These are phyloP conservation scores for Boletus subcaerulescens DNA, from an alignment of 768 basidiomycete genomes.

Conservation along the genomic window DNA sequence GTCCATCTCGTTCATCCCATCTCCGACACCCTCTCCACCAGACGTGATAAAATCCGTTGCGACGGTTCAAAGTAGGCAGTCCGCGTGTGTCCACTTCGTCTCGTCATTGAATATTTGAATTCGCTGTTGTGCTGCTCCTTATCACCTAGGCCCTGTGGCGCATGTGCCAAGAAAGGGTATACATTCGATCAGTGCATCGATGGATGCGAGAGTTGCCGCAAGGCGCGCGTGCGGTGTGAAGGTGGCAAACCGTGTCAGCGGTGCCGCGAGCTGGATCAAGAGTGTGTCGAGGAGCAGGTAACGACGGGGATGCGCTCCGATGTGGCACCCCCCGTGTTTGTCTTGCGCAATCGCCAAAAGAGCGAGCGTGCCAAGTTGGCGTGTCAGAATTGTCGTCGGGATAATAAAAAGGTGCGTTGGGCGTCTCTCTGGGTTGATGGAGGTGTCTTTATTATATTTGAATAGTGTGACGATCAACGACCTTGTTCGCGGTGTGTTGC, in stretches of 20 bases:
- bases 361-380: constrained; percentile 57
- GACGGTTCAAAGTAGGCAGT: constrained; percentile 47
- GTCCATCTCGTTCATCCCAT: neutral
- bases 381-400: constrained; percentile 57
- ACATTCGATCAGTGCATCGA: constrained; percentile 52
- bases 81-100: neutral
- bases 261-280: constrained; percentile 34
- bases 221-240: constrained; percentile 44
- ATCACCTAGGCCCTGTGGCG: constrained; percentile 50
- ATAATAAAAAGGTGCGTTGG: constrained; percentile 58
- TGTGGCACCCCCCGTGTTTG: constrained; percentile 17
- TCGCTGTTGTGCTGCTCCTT: neutral
- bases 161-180: constrained; percentile 56
- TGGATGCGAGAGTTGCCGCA: constrained; percentile 59
- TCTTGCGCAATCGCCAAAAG: constrained; percentile 30
- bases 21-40: constrained; percentile 19
- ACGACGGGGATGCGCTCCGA: constrained; percentile 25
- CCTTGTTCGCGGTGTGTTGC: constrained; percentile 60
- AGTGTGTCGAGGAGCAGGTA: constrained; percentile 46
- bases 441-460: neutral
- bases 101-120: neutral
- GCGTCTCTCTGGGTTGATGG: neutral
- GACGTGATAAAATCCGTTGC: constrained; percentile 62
- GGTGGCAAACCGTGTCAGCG: constrained; percentile 37
- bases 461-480: constrained; percentile 59